Percentiles rank a stretch among this genome's conserved stretches.
Conservation (phyloP, 352 stramenopile genomes). For the Phytophthora fragariaefolia region DNA sequence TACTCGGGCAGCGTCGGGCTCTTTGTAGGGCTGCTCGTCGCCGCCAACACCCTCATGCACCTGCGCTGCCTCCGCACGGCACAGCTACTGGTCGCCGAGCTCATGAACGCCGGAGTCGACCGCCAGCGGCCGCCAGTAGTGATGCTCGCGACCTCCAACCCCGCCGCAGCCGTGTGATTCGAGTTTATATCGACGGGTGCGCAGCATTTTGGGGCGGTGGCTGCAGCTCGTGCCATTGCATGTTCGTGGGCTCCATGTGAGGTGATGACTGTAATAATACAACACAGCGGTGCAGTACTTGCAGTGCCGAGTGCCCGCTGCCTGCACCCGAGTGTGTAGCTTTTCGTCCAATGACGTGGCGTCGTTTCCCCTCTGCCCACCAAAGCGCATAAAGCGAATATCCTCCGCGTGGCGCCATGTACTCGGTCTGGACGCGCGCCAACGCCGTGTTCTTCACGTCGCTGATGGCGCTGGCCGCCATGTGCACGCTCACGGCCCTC, state of each 20-base stretch:
- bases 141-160: conserved; percentile 28
- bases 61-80: conserved; percentile 53
- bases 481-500: conserved; percentile 77
- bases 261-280: conserved; percentile 29
- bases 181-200: conserved; percentile 8
- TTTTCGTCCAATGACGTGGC: conserved; percentile 23
- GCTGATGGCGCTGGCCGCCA: conserved; percentile 74
- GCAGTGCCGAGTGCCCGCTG: background rate
- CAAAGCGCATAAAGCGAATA: conserved; percentile 17
- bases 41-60: conserved; percentile 66
- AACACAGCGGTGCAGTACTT: conserved; percentile 1
- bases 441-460: conserved; percentile 88
- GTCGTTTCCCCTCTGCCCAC: background rate
- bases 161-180: conserved; percentile 31
- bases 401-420: conserved; percentile 54
- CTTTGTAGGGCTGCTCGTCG: conserved; percentile 60
- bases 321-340: no score
- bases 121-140: conserved; percentile 20
- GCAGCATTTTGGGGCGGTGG: conserved; percentile 5
- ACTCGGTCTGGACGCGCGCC: conserved; percentile 87
- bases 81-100: conserved; percentile 39
- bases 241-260: no score
- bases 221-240: conserved; percentile 18
- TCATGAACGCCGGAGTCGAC: conserved; percentile 35
- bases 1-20: conserved; percentile 48